phyloP scores from a whole-genome alignment of 2,329 filamentous ascomycete genomes.

The Xylariaceae sp. region DNA sequence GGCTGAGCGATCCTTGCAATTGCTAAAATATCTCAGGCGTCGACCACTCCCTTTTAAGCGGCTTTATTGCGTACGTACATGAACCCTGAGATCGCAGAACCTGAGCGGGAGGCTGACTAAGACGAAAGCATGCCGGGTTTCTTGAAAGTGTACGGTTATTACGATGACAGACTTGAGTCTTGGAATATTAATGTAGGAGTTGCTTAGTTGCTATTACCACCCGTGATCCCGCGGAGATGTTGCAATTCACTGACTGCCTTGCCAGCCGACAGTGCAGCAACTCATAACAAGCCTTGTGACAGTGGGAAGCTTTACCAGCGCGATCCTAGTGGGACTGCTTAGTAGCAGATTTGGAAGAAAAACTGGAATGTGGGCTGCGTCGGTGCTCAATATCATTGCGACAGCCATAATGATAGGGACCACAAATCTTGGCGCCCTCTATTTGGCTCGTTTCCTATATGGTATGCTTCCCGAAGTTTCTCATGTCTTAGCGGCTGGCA shows the following conservation, averaged over 20 bases:
- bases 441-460: conserved; percentile 32
- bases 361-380: conserved; percentile 30
- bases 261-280: conserved; percentile 33
- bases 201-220: neutral
- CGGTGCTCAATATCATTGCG: conserved; percentile 29
- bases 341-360: conserved; percentile 25
- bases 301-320: conserved; percentile 34
- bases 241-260: neutral
- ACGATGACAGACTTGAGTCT: conserved; percentile 20
- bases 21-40: conserved; percentile 23
- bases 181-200: conserved; percentile 32
- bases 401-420: conserved; percentile 33
- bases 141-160: conserved; percentile 35
- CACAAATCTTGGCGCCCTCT: conserved; percentile 30
- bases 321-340: conserved; percentile 30
- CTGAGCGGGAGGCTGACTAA: neutral
- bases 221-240: neutral
- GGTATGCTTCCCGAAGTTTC: conserved; percentile 17
- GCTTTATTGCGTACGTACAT: conserved; percentile 30
- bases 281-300: conserved; percentile 37
- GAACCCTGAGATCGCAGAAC: neutral
- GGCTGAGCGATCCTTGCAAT: neutral
- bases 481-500: neutral
- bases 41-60: conserved; percentile 35
- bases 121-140: conserved; percentile 33